These are phyloP conservation scores for Penicillium sp. DNA, from an alignment of 2,329 filamentous ascomycete species.

Conservation along the genomic window DNA sequence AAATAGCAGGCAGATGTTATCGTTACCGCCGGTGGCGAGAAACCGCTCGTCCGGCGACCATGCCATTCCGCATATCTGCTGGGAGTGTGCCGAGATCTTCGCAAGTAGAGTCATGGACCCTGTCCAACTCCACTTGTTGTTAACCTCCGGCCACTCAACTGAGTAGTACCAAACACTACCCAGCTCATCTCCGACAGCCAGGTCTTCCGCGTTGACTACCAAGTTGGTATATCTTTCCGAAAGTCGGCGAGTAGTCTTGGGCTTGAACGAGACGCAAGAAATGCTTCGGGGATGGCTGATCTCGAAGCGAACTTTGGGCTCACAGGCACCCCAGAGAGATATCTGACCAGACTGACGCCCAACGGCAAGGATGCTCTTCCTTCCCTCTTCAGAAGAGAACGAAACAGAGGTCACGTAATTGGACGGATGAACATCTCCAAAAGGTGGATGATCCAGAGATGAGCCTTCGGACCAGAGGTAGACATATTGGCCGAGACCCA, in stretches of 20 bases:
- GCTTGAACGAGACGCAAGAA: slow-evolving; percentile 82
- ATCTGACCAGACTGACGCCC: slow-evolving; percentile 79
- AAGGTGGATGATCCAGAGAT: slow-evolving; percentile 68
- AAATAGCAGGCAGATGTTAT: slow-evolving; percentile 87
- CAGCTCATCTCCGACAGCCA: slow-evolving; percentile 82
- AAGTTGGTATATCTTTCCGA: slow-evolving; percentile 57
- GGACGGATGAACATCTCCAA: slow-evolving; percentile 54
- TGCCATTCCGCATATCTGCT: slow-evolving; percentile 91
- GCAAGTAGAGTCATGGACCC: slow-evolving; percentile 79
- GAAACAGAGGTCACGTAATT: slow-evolving; percentile 80
- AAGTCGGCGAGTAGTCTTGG: slow-evolving; percentile 59
- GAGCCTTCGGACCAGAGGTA: slow-evolving; percentile 86
- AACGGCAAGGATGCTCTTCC: slow-evolving; percentile 80
- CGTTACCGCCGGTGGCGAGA: slow-evolving; percentile 90
- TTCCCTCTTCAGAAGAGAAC: slow-evolving; percentile 81
- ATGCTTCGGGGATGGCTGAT: slow-evolving; percentile 73
- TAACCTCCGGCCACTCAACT: slow-evolving; percentile 75
- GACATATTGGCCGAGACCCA: slow-evolving; percentile 78
- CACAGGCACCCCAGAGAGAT: slow-evolving; percentile 75
- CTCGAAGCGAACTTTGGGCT: slow-evolving; percentile 72
- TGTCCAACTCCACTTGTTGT: slow-evolving; percentile 71
- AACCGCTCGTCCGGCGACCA: slow-evolving; percentile 79
- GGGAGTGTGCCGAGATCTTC: slow-evolving; percentile 77
- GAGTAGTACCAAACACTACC: slow-evolving; percentile 88
- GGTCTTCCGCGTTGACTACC: slow-evolving; percentile 74